Evolutionary conservation across 257 asterid species (phyloP).

Genomic region (Solanum pimpinellifolium): DNA sequence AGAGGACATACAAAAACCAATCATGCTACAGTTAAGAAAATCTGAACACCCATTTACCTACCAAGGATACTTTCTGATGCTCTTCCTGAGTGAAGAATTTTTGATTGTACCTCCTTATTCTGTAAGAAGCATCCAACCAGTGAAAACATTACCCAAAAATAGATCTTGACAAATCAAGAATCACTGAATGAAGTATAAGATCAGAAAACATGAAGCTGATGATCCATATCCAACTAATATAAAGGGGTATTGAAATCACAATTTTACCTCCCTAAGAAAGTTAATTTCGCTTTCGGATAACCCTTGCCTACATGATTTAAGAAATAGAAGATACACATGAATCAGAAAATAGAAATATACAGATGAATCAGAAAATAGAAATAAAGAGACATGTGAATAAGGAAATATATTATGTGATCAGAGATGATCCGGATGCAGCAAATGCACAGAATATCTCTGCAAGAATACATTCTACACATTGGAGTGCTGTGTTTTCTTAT

Average conservation of each 20-base stretch:
- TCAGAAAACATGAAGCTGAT: background rate
- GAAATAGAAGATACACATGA: background rate
- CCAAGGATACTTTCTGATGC: constrained; percentile 73
- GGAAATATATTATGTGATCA: background rate
- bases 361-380: constrained; percentile 2
- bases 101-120: constrained; percentile 77
- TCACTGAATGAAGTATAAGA: background rate
- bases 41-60: constrained; percentile 1
- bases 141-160: background rate
- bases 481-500: background rate
- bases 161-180: background rate
- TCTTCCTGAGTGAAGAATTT: constrained; percentile 72
- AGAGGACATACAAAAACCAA: background rate
- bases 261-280: constrained; percentile 71
- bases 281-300: constrained; percentile 72
- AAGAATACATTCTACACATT: background rate
- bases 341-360: background rate
- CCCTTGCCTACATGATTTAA: constrained; percentile 66
- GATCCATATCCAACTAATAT: background rate
- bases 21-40: background rate
- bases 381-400: background rate
- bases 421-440: background rate
- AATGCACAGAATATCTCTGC: background rate
- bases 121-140: constrained; percentile 21
- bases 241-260: background rate